phyloP scores from a whole-genome alignment of 1,284 basidiomycete genomes.

The Tilletia setariae region DNA sequence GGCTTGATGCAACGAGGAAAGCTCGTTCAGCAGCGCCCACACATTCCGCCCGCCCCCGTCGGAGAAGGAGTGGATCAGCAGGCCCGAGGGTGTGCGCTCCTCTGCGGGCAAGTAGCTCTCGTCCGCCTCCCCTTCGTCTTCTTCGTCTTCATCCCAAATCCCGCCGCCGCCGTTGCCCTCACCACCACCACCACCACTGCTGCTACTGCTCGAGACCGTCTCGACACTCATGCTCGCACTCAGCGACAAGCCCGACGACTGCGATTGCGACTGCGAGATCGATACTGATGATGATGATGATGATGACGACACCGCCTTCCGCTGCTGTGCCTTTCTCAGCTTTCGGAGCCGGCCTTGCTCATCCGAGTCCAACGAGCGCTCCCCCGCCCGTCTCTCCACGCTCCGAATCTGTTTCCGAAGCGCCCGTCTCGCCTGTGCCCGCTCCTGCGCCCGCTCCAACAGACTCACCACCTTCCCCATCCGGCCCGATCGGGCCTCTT shows the following conservation, averaged over 20 bases:
- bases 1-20: slow-evolving; percentile 15
- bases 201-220: background rate
- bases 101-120: background rate
- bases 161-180: background rate
- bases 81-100: slow-evolving; percentile 14
- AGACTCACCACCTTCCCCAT: slow-evolving; percentile 22
- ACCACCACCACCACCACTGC: background rate
- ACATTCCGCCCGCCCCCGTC: slow-evolving; percentile 43
- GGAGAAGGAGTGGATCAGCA: slow-evolving; percentile 30
- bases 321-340: background rate
- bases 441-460: slow-evolving; percentile 14
- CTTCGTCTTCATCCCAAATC: slow-evolving; percentile 16
- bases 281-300: background rate
- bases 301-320: background rate
- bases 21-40: slow-evolving; percentile 6
- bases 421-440: background rate
- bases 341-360: background rate
- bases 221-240: background rate
- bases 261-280: background rate
- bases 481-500: slow-evolving; percentile 21
- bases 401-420: slow-evolving; percentile 11
- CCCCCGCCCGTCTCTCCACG: background rate
- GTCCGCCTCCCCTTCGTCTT: slow-evolving; percentile 15
- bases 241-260: background rate
- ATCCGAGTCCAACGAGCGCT: background rate